A percentile compares a stretch with the other conserved stretches of the same genome.
Evolutionary conservation across 2,329 filamentous ascomycete genomes (phyloP).

Genomic region (Cryphonectria nitschkei): DNA sequence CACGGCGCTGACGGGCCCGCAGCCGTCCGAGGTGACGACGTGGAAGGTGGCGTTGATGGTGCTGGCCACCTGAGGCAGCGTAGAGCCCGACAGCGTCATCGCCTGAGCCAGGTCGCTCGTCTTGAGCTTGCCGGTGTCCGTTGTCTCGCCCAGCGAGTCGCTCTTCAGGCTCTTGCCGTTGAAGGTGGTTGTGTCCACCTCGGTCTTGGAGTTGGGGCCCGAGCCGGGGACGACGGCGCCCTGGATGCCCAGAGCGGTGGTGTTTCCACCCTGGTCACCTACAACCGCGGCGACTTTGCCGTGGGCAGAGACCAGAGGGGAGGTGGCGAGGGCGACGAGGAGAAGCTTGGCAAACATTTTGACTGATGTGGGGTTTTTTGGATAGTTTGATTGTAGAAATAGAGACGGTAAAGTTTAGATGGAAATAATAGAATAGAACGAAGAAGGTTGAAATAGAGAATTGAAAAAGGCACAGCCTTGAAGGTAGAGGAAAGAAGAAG

Average conservation of each 20-base stretch:
- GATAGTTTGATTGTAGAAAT: background rate
- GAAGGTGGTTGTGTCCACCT: constrained; percentile 29
- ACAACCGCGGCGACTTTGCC: constrained; percentile 38
- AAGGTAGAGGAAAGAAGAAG: constrained; percentile 9
- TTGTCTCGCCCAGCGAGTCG: constrained; percentile 32
- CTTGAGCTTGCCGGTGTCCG: constrained; percentile 30
- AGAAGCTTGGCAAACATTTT: constrained; percentile 37
- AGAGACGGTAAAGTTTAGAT: background rate
- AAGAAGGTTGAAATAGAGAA: constrained; percentile 7
- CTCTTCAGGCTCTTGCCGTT: constrained; percentile 26
- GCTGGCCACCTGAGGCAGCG: constrained; percentile 32
- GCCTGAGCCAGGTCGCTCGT: constrained; percentile 18
- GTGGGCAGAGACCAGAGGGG: constrained; percentile 38
- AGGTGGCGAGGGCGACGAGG: constrained; percentile 35
- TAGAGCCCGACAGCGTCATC: constrained; percentile 31
- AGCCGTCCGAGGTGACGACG: constrained; percentile 32
- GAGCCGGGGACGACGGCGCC: constrained; percentile 46
- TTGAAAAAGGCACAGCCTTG: constrained; percentile 29
- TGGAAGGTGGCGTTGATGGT: constrained; percentile 32
- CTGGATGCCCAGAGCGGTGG: constrained; percentile 46
- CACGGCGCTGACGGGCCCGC: constrained; percentile 30
- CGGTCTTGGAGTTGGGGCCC: constrained; percentile 41
- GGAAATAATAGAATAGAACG: background rate
- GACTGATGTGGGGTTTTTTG: background rate
- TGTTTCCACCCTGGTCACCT: constrained; percentile 46